Evolutionary conservation across 257 asterid species (phyloP).

Genomic region (Ballota nigra): DNA sequence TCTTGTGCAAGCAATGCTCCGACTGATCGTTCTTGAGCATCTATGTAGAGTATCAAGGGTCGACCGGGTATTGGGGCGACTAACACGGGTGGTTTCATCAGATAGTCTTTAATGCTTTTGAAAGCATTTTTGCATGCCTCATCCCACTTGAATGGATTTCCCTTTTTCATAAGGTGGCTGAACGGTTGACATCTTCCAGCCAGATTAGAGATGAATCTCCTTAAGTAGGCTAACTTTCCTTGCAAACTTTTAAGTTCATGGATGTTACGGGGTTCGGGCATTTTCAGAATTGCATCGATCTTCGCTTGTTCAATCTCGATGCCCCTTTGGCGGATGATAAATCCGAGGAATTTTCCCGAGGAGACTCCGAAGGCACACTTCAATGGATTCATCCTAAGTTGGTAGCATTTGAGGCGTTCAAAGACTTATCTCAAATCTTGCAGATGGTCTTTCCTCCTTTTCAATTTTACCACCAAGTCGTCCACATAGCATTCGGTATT

Average conservation of each 20-base stretch:
- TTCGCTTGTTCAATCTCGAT: background rate
- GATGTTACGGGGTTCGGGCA: background rate
- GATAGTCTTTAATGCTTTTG: background rate
- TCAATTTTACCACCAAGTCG: background rate
- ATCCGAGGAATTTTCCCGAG: background rate
- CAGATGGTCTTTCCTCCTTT: background rate
- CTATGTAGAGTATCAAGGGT: background rate
- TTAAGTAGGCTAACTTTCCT: background rate
- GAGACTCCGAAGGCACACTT: background rate
- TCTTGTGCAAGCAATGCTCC: no score
- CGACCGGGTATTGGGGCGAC: background rate
- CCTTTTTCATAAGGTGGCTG: no score
- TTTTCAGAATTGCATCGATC: background rate
- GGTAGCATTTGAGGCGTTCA: background rate
- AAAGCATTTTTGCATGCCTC: no score
- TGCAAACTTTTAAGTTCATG: background rate
- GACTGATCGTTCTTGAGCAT: no score
- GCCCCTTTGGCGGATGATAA: no score
- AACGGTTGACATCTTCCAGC: no score
- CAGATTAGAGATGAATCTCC: background rate
- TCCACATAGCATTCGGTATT: background rate
- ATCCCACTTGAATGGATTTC: no score
- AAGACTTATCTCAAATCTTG: background rate
- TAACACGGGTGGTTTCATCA: background rate
- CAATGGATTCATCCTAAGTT: background rate